Base-by-base conservation (phyloP, 768 basidiomycete genomes). In the Pleurotus tuoliensis region DNA sequence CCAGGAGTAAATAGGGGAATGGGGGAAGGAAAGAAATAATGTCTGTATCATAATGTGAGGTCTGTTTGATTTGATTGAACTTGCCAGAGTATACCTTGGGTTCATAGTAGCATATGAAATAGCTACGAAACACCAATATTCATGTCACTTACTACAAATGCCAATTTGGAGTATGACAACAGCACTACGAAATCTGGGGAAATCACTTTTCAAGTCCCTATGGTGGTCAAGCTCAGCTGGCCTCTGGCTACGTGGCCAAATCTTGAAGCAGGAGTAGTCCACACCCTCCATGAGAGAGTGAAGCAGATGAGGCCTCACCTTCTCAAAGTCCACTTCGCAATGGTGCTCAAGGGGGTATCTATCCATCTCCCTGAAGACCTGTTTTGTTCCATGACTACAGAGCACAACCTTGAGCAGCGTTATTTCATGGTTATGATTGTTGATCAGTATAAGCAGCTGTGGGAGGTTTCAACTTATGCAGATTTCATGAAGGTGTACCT, bases 401-500 rank as follows among this genome's bases (percentile, higher is more conserved):
- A 25, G 9, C 30, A 58, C 3, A 39, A 56, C n/a, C 22, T 56
- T 18, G 53, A 63, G 20, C 61, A 50, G 34, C 48, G 66, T 3
- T 44, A 56, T 16, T 61, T 68, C 27, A 56, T 57, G n/a, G 56
- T 64, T 6, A 27, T 67, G 18, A 61, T 61, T 2, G 57, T 63
- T 47, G 55, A 59, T n/a, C 47, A 53, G 7, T 69, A 65, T 47
- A 27, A 60, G 22, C 62, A 59, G 2, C 56, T 71, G 6, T 64
- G 64, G 63, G 56, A 65, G 18, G 65, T 63, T 0, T 54, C 45
- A 0, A 61, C 47, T 30, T 43, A 66, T 0, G 61, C 63, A 13
- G 64, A 68, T 25, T 70, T 73, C 60, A 61, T 66, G 53, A 47
- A 59, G 3, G 56, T 64, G 3, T 72, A 65, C 37, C 48, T 69